These are phyloP conservation scores for Solanum chmielewskii DNA, from an alignment of 257 asterid genomes.

Conservation along the genomic window DNA sequence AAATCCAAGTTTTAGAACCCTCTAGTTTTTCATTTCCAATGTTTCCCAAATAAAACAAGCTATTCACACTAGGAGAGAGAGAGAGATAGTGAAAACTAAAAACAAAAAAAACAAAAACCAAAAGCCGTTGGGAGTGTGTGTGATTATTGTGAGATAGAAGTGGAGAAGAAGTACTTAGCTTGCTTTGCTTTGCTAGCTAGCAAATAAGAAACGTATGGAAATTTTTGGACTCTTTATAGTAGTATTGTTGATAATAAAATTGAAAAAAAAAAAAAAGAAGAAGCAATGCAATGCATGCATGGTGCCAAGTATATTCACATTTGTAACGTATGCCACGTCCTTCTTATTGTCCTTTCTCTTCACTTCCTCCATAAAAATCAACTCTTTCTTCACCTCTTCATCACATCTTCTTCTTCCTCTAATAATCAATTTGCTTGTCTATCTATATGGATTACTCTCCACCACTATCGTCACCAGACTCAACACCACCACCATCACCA, in stretches of 20 bases:
- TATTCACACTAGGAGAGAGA: background rate
- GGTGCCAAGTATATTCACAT: background rate
- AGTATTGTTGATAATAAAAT: background rate
- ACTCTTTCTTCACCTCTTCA: background rate
- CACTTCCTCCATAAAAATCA: background rate
- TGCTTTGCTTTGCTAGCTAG: background rate
- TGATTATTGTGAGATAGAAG: background rate
- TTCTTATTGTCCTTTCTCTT: background rate
- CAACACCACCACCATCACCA: background rate
- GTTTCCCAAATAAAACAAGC: background rate
- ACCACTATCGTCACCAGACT: background rate
- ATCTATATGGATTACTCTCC: background rate
- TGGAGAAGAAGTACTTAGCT: background rate
- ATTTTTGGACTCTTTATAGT: background rate
- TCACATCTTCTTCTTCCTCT: background rate
- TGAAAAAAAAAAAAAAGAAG: background rate
- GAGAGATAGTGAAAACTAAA: background rate
- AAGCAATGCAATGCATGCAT: background rate
- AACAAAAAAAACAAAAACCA: background rate
- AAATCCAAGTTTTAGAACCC: background rate
- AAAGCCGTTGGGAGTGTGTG: background rate
- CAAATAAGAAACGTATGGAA: background rate
- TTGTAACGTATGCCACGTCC: background rate
- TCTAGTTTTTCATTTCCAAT: background rate
- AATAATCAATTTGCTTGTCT: background rate